Evolutionary conservation across 768 basidiomycete genomes (phyloP).

Genomic region (Mycena epipterygia): DNA sequence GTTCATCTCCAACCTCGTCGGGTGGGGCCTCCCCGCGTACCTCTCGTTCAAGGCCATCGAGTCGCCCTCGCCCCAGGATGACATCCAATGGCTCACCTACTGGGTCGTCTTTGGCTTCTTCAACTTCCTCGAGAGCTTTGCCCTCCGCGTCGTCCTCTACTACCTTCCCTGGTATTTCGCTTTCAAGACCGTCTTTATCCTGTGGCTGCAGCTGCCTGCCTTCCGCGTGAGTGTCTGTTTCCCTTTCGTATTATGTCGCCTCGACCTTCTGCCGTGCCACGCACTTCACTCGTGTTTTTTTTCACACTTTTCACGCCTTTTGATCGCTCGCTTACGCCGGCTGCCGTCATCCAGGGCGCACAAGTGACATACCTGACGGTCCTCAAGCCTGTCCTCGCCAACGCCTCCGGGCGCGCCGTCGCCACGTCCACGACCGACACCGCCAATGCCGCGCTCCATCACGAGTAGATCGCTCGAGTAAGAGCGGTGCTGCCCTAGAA

Average conservation of each 20-base stretch:
- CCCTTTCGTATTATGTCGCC: slow-evolving; percentile 18
- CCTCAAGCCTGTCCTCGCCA: slow-evolving; percentile 85
- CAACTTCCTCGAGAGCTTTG: slow-evolving; percentile 92
- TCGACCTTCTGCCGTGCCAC: background rate
- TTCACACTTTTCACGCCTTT: background rate
- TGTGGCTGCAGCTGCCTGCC: slow-evolving; percentile 92
- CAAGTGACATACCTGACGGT: slow-evolving; percentile 82
- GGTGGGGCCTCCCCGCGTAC: slow-evolving; percentile 95
- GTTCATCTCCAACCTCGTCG: slow-evolving; percentile 94
- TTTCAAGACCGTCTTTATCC: slow-evolving; percentile 90
- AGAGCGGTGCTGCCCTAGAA: slow-evolving; percentile 18
- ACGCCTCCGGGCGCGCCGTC: slow-evolving; percentile 62
- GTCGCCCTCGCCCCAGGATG: slow-evolving; percentile 83
- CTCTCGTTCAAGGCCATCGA: slow-evolving; percentile 97
- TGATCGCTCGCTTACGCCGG: background rate
- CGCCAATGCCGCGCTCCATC: slow-evolving; percentile 68
- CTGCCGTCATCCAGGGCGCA: slow-evolving; percentile 86
- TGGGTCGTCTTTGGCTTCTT: slow-evolving; percentile 96
- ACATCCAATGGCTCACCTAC: slow-evolving; percentile 97
- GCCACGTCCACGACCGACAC: slow-evolving; percentile 68
- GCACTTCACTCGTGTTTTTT: background rate
- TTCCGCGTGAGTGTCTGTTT: slow-evolving; percentile 75
- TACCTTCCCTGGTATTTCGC: slow-evolving; percentile 96
- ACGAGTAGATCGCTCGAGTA: background rate
- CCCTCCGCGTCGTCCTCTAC: slow-evolving; percentile 87